A percentile compares a stretch with the other conserved stretches of the same genome.
phyloP scores from a whole-genome alignment of 495 filamentous ascomycete species.

The Penicillium malachiteum region DNA sequence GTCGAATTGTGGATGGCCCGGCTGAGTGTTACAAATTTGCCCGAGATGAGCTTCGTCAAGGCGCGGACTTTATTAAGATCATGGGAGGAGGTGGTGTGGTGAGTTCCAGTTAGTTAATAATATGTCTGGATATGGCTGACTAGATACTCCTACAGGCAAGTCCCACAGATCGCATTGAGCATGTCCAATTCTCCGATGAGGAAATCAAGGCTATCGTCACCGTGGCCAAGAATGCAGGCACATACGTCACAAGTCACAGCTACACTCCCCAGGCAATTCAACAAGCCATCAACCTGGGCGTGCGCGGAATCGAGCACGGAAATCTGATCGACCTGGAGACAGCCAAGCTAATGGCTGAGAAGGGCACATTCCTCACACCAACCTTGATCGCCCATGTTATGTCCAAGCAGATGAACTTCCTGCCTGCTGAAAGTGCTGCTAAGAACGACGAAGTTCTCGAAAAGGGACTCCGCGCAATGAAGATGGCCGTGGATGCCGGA shows the following conservation, averaged over 20 bases:
- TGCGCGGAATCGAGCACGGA: slow-evolving; percentile 55
- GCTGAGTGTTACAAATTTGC: slow-evolving; percentile 47
- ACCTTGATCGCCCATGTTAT: slow-evolving; percentile 54
- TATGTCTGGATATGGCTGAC: neutral
- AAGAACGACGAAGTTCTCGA: slow-evolving; percentile 51
- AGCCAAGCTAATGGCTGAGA: slow-evolving; percentile 45
- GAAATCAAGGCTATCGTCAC: slow-evolving; percentile 52
- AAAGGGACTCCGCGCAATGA: slow-evolving; percentile 42
- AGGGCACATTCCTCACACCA: slow-evolving; percentile 47
- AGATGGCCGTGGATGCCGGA: slow-evolving; percentile 46
- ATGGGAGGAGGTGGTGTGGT: slow-evolving; percentile 55
- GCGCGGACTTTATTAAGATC: slow-evolving; percentile 58
- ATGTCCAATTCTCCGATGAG: slow-evolving; percentile 51
- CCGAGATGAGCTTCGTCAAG: slow-evolving; percentile 49
- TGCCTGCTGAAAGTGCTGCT: slow-evolving; percentile 33
- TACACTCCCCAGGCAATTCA: slow-evolving; percentile 51
- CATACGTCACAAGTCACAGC: slow-evolving; percentile 55
- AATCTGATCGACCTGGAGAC: slow-evolving; percentile 53
- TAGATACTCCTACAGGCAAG: slow-evolving; percentile 14
- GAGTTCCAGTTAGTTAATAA: neutral
- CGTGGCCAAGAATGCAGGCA: slow-evolving; percentile 43
- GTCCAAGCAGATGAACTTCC: slow-evolving; percentile 37
- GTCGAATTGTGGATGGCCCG: slow-evolving; percentile 48
- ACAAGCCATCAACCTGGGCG: slow-evolving; percentile 53
- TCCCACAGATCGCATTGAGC: slow-evolving; percentile 48